Evolutionary conservation across 2,329 filamentous ascomycete species (phyloP).

Genomic region (Aureobasidium sp.): DNA sequence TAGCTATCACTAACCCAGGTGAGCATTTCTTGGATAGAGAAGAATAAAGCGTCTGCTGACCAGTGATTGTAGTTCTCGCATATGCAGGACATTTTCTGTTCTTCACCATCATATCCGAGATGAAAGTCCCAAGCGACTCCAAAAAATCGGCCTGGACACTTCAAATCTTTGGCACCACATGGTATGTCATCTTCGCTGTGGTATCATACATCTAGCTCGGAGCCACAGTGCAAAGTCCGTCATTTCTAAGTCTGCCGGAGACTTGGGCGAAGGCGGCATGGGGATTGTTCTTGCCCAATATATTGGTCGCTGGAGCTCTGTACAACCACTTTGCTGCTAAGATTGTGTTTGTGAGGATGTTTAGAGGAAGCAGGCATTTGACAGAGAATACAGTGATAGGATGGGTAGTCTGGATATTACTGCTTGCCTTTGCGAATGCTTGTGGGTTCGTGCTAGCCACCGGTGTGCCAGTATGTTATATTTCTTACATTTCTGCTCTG

Average conservation of each 20-base stretch:
- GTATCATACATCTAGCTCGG: slow-evolving; percentile 48
- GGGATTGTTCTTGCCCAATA: slow-evolving; percentile 45
- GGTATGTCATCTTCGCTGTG: slow-evolving; percentile 46
- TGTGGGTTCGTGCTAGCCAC: slow-evolving; percentile 39
- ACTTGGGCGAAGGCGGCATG: slow-evolving; percentile 46
- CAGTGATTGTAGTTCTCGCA: slow-evolving; percentile 36
- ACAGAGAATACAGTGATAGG: slow-evolving; percentile 42
- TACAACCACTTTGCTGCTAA: slow-evolving; percentile 48
- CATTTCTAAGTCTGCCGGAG: slow-evolving; percentile 40
- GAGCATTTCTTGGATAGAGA: neutral
- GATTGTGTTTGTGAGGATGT: slow-evolving; percentile 45
- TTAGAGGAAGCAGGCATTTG: slow-evolving; percentile 40
- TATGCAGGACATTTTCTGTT: slow-evolving; percentile 48
- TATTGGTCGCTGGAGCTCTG: slow-evolving; percentile 44
- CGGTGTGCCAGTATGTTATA: slow-evolving; percentile 46
- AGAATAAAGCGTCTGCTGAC: neutral
- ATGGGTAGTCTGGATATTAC: slow-evolving; percentile 41
- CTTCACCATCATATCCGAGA: slow-evolving; percentile 48
- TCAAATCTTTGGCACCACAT: slow-evolving; percentile 43
- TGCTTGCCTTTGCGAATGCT: slow-evolving; percentile 42
- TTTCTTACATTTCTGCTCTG: slow-evolving; percentile 17
- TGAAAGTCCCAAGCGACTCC: slow-evolving; percentile 44
- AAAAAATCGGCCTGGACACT: slow-evolving; percentile 47
- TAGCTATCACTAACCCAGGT: slow-evolving; percentile 42
- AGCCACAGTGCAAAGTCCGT: slow-evolving; percentile 38